Evolutionary conservation across 345 rosid species (phyloP), one percentile per base, ranked within the genome.

Genomic region (Eucalyptus tenuipes): DNA sequence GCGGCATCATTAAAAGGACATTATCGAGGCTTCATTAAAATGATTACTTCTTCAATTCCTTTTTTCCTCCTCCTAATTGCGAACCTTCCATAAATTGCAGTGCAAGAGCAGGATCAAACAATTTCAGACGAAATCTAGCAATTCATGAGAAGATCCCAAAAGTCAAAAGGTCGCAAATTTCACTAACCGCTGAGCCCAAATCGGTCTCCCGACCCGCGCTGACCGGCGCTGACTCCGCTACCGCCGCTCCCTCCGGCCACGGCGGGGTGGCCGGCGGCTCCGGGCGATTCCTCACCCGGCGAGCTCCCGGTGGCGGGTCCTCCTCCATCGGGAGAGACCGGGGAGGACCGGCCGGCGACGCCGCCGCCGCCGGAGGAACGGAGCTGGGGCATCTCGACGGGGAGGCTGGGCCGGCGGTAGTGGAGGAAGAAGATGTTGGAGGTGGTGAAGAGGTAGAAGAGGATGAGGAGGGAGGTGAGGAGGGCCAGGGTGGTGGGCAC

Each of bases 401-500:
- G 80, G 86, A 80, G 89, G 66, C n/a, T 6, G 84, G 47, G 87
- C 5, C 8, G 64, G 66, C 87, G 89, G 49, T 88, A 91, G 71
- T 64, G 68, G 57, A 89, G 86, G 44, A 90, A 87, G 92, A 90
- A 91, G 89, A 95, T 88, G 88, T 79, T 88, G 27, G 95, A 92
- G 53, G 96, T 93, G 14, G 91, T 86, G 92, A 89, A 93, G 88
- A 95, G 87, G 88, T 94, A 91, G 86, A 93, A 85, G 88, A 95
- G 91, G 89, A 95, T 86, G 89, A 91, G 87, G 81, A 94, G 89
- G 61, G 92, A 88, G 61, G 96, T 91, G 42, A 91, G 31, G 88
- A 95, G 94, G 88, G 94, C 95, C 86, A 95, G 87, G 89, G 90
- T 68, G 18, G 96, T 88, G 88, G 96, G 94, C 16, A 94, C 50